Conservation (phyloP, 768 basidiomycete species). For the Mycena rosella region DNA sequence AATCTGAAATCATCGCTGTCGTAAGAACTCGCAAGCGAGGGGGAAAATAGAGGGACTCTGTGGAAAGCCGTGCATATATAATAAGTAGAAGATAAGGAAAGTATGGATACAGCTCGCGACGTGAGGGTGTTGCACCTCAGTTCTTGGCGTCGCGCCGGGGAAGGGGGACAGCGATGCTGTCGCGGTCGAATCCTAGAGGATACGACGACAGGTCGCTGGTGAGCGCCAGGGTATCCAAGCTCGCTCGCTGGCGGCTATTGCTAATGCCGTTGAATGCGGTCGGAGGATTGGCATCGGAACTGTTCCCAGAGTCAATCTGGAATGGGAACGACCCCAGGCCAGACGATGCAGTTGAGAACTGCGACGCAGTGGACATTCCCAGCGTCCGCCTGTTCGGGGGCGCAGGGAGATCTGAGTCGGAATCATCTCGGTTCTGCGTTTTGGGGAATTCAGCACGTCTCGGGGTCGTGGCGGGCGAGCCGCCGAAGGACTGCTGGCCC, state of each 20-base stretch:
- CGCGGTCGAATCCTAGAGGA: constrained; percentile 79
- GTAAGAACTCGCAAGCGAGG: constrained; percentile 34
- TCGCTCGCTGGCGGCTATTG: constrained; percentile 75
- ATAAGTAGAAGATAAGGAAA: constrained; percentile 39
- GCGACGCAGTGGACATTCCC: constrained; percentile 83
- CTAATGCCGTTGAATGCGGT: constrained; percentile 54
- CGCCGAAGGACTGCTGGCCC: constrained; percentile 63
- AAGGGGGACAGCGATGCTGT: constrained; percentile 50
- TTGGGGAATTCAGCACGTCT: constrained; percentile 29
- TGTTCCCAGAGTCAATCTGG: constrained; percentile 79
- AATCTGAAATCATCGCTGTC: constrained; percentile 34
- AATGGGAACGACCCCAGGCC: constrained; percentile 90
- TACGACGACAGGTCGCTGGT: constrained; percentile 89
- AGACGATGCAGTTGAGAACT: constrained; percentile 81
- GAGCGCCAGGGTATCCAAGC: constrained; percentile 86
- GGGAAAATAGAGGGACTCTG: constrained; percentile 18
- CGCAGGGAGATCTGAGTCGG: constrained; percentile 55
- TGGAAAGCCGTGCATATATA: constrained; percentile 20
- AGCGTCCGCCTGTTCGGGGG: constrained; percentile 73
- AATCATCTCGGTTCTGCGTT: constrained; percentile 34
- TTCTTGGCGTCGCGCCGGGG: constrained; percentile 35
- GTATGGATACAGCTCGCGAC: constrained; percentile 27
- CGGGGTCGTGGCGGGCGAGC: constrained; percentile 32
- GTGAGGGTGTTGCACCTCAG: constrained; percentile 8
- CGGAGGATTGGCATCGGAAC: constrained; percentile 52